A percentile compares a stretch with the other conserved stretches of the same genome.
phyloP scores from a whole-genome alignment of 176 grass and related monocot genomes.

The Oropetium thomaeum region DNA sequence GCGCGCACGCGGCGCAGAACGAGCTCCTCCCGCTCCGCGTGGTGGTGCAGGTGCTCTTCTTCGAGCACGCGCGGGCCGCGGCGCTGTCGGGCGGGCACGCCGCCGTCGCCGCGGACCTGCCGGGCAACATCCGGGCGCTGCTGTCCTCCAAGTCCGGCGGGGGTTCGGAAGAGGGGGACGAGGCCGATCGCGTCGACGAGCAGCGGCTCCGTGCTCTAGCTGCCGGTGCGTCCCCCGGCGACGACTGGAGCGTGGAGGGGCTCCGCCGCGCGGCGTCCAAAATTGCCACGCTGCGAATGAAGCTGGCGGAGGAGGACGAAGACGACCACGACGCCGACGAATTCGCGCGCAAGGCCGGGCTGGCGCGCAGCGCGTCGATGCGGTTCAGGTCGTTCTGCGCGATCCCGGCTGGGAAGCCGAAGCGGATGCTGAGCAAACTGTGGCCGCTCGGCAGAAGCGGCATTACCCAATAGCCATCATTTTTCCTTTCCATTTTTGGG shows the following conservation, averaged over 20 bases:
- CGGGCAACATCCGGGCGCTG: slow-evolving; percentile 67
- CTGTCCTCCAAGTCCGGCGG: slow-evolving; percentile 54
- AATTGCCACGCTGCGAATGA: slow-evolving; percentile 83
- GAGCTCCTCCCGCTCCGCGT: slow-evolving; percentile 81
- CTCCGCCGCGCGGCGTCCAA: slow-evolving; percentile 65
- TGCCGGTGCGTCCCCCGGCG: slow-evolving; percentile 35
- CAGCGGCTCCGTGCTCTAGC: slow-evolving; percentile 44
- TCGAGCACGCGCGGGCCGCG: slow-evolving; percentile 79
- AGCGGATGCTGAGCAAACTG: slow-evolving; percentile 74
- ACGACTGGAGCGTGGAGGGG: slow-evolving; percentile 64
- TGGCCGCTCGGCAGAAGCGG: slow-evolving; percentile 69
- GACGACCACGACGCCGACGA: slow-evolving; percentile 39
- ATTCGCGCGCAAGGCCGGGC: slow-evolving; percentile 55
- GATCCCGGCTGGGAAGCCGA: slow-evolving; percentile 73
- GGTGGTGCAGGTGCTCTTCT: slow-evolving; percentile 96
- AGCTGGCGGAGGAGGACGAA: slow-evolving; percentile 71
- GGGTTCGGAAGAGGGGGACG: slow-evolving; percentile 48
- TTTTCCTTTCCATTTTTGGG: background rate
- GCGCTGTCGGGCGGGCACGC: slow-evolving; percentile 31
- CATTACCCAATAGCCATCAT: slow-evolving; percentile 23
- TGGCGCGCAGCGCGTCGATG: slow-evolving; percentile 65
- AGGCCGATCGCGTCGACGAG: slow-evolving; percentile 44
- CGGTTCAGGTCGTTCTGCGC: slow-evolving; percentile 79
- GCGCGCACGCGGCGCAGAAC: slow-evolving; percentile 91
- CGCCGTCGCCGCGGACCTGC: slow-evolving; percentile 39